Evolutionary conservation across 2,329 filamentous ascomycete genomes (phyloP).

Genomic region (Cadophora gregata): DNA sequence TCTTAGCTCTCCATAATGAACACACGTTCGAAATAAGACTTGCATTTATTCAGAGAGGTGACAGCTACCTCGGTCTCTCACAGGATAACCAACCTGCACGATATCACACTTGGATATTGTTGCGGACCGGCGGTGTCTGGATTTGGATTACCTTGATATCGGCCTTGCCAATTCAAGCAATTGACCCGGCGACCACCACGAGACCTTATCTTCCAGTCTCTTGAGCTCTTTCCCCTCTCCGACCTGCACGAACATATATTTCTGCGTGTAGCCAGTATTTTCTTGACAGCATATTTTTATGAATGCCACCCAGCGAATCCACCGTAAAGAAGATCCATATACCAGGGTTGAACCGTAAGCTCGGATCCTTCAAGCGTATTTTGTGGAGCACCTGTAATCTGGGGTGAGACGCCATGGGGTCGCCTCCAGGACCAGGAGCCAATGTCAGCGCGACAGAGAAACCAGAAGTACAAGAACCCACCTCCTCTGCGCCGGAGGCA

Average conservation of each 20-base stretch:
- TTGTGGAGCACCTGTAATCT: slow-evolving; percentile 14
- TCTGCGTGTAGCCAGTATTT: slow-evolving; percentile 6
- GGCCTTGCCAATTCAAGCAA: slow-evolving; percentile 14
- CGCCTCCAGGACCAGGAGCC: slow-evolving; percentile 1
- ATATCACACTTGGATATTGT: slow-evolving; percentile 9
- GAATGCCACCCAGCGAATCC: neutral
- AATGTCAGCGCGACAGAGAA: slow-evolving; percentile 17
- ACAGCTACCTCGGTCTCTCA: slow-evolving; percentile 28
- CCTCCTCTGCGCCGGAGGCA: slow-evolving; percentile 16
- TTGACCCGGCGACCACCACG: slow-evolving; percentile 14
- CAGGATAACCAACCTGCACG: slow-evolving; percentile 20
- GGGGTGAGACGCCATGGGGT: slow-evolving; percentile 22
- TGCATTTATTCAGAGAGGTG: neutral
- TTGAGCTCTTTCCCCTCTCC: slow-evolving; percentile 12
- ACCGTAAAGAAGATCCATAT: neutral
- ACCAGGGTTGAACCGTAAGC: neutral
- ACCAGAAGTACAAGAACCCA: slow-evolving; percentile 19
- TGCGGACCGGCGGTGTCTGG: slow-evolving; percentile 12
- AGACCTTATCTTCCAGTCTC: slow-evolving; percentile 23
- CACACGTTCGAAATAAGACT: slow-evolving; percentile 17
- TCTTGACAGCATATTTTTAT: slow-evolving; percentile 11
- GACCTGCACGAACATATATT: slow-evolving; percentile 6
- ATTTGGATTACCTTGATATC: slow-evolving; percentile 1
- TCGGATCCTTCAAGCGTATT: slow-evolving; percentile 11
- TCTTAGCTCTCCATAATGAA: no score